Evolutionary conservation across 2,329 filamentous ascomycete species (phyloP).

Genomic region (Arthrobotrys sphaeroides): DNA sequence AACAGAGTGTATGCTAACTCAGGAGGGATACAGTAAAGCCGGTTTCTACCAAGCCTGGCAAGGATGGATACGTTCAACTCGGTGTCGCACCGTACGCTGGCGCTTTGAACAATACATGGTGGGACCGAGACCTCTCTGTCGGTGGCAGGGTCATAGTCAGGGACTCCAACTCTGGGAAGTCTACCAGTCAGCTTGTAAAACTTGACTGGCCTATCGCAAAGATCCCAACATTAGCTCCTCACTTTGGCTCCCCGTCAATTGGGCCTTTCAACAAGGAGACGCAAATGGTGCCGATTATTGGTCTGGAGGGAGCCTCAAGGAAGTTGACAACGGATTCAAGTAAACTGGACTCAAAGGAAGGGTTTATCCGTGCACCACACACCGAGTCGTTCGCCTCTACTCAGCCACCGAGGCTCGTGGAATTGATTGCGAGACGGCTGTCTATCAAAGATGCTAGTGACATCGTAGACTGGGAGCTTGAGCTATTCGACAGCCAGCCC

Average conservation of each 20-base stretch:
- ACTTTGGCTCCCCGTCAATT: constrained; percentile 79
- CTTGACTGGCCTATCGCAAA: constrained; percentile 91
- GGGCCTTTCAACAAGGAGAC: constrained; percentile 85
- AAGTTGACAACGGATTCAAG: constrained; percentile 56
- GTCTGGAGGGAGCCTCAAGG: constrained; percentile 69
- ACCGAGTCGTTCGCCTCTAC: constrained; percentile 72
- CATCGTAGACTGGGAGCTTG: constrained; percentile 96
- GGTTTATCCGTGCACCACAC: constrained; percentile 21
- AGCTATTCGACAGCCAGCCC: constrained; percentile 90
- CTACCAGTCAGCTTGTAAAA: constrained; percentile 83
- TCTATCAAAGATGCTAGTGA: constrained; percentile 73
- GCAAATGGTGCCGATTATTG: constrained; percentile 92
- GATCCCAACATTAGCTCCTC: constrained; percentile 89
- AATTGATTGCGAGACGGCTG: constrained; percentile 81
- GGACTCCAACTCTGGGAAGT: constrained; percentile 76
- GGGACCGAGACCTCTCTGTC: constrained; percentile 92
- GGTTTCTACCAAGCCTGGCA: constrained; percentile 82
- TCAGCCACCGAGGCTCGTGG: constrained; percentile 85
- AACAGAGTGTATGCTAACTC: neutral
- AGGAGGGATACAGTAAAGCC: constrained; percentile 74
- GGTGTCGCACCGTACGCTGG: constrained; percentile 94
- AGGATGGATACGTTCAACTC: constrained; percentile 85
- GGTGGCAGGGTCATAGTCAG: constrained; percentile 88
- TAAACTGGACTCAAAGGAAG: constrained; percentile 43
- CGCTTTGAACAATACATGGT: constrained; percentile 86